Evolutionary conservation across 2,329 filamentous ascomycete genomes (phyloP).

Genomic region (Boeremia exigua): DNA sequence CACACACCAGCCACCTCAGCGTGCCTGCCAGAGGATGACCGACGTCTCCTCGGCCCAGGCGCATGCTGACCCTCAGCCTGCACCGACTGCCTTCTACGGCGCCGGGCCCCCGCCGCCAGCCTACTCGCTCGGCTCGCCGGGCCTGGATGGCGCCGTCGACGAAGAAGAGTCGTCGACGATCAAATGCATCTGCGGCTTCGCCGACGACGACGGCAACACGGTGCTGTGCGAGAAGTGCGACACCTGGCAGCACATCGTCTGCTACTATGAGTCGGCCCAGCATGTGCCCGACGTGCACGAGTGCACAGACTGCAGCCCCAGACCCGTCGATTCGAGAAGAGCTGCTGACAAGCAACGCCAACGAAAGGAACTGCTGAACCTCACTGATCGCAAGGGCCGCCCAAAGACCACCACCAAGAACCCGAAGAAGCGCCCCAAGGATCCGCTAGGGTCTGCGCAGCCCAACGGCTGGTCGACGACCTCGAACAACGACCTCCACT

Average conservation of each 20-base stretch:
- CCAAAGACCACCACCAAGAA: slow-evolving; percentile 79
- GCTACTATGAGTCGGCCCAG: slow-evolving; percentile 82
- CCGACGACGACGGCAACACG: slow-evolving; percentile 96
- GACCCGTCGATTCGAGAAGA: slow-evolving; percentile 73
- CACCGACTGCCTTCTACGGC: slow-evolving; percentile 43
- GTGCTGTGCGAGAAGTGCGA: slow-evolving; percentile 96
- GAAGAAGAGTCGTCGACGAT: slow-evolving; percentile 90
- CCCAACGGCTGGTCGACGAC: slow-evolving; percentile 69
- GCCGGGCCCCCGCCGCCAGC: slow-evolving; percentile 38
- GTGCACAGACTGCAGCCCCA: slow-evolving; percentile 86
- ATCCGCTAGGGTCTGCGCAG: slow-evolving; percentile 62
- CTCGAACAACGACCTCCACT: slow-evolving; percentile 63
- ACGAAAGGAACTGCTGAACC: slow-evolving; percentile 64
- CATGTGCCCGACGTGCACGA: slow-evolving; percentile 79
- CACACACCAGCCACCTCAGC: slow-evolving; percentile 29
- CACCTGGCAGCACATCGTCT: slow-evolving; percentile 98
- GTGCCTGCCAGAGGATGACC: slow-evolving; percentile 50
- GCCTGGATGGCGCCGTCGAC: slow-evolving; percentile 51
- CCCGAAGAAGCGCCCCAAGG: slow-evolving; percentile 88
- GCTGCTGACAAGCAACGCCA: slow-evolving; percentile 75
- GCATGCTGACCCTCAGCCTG: slow-evolving; percentile 52
- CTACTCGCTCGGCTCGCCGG: slow-evolving; percentile 45
- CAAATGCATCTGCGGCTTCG: slow-evolving; percentile 94
- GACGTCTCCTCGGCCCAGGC: slow-evolving; percentile 50
- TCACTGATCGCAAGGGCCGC: slow-evolving; percentile 68